A percentile compares a stretch with the other conserved stretches of the same genome.
Evolutionary conservation across 2,329 filamentous ascomycete genomes (phyloP).

Genomic region (Paecilomyces formosus): DNA sequence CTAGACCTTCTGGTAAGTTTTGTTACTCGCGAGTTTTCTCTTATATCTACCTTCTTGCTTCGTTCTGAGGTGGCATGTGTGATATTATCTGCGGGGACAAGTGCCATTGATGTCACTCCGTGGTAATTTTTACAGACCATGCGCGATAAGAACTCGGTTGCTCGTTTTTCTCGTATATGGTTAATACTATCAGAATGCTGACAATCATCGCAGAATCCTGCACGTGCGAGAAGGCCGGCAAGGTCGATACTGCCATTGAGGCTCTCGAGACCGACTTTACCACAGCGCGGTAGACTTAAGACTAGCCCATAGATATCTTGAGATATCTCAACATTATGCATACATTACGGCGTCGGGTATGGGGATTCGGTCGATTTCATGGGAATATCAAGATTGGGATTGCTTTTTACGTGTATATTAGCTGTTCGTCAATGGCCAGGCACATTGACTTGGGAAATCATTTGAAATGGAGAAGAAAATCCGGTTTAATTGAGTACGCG

Average conservation of each 20-base stretch:
- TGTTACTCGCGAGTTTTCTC: not conserved
- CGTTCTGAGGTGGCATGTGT: not conserved
- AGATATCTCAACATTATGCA: not conserved
- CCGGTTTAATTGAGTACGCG: too few species aligned
- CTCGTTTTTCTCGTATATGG: constrained; percentile 2
- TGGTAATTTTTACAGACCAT: not conserved
- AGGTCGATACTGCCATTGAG: constrained; percentile 55
- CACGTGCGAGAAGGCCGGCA: constrained; percentile 71
- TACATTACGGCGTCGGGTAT: not conserved
- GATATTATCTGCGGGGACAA: not conserved
- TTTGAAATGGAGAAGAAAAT: not conserved
- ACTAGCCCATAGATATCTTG: not conserved
- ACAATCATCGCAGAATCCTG: constrained; percentile 49
- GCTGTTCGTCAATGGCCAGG: not conserved
- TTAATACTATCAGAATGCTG: not conserved
- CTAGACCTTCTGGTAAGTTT: constrained; percentile 59
- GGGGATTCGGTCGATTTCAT: not conserved
- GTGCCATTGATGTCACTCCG: constrained; percentile 1
- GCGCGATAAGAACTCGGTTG: not conserved
- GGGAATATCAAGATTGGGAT: not conserved
- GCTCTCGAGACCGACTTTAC: constrained; percentile 76
- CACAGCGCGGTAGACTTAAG: constrained; percentile 41
- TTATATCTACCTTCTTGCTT: constrained; percentile 4
- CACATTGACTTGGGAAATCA: not conserved
- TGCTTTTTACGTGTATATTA: not conserved